phyloP scores from a whole-genome alignment of 2,329 filamentous ascomycete genomes.

The Ophiosphaerella herpotricha region DNA sequence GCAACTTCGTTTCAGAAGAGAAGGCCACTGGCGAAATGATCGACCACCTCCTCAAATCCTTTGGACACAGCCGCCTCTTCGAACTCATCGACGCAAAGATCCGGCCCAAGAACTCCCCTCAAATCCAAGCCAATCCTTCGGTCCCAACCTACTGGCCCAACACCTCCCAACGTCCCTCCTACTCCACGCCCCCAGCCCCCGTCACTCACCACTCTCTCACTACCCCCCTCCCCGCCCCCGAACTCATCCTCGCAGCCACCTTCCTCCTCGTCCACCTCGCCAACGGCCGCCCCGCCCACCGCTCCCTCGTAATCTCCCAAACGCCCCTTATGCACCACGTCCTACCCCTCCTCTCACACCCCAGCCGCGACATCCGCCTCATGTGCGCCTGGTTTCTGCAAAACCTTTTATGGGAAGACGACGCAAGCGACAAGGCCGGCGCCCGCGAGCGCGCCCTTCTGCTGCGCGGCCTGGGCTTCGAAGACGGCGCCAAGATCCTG shows the following conservation, averaged over 20 bases:
- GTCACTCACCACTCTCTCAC: slow-evolving; percentile 50
- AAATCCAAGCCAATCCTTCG: slow-evolving; percentile 14
- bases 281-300: slow-evolving; percentile 77
- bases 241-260: slow-evolving; percentile 77
- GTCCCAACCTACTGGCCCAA: slow-evolving; percentile 52
- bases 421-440: slow-evolving; percentile 67
- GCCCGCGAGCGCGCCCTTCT: slow-evolving; percentile 70
- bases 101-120: slow-evolving; percentile 51
- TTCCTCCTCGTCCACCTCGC: slow-evolving; percentile 88
- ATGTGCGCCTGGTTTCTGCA: slow-evolving; percentile 82
- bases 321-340: slow-evolving; percentile 74
- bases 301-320: slow-evolving; percentile 70
- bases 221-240: slow-evolving; percentile 45
- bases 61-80: slow-evolving; percentile 79
- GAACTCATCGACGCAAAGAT: slow-evolving; percentile 81
- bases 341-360: slow-evolving; percentile 73
- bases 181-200: slow-evolving; percentile 51
- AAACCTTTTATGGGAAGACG: slow-evolving; percentile 84
- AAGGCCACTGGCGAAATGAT: slow-evolving; percentile 70
- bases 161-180: slow-evolving; percentile 62
- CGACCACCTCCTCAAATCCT: slow-evolving; percentile 75
- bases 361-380: slow-evolving; percentile 73
- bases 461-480: slow-evolving; percentile 73
- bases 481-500: slow-evolving; percentile 64
- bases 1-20: slow-evolving; percentile 79